Percentiles rank a stretch among this genome's conserved stretches.
Conservation (phyloP, 2,329 filamentous ascomycete genomes). For the Mycocentrospora acerina region DNA sequence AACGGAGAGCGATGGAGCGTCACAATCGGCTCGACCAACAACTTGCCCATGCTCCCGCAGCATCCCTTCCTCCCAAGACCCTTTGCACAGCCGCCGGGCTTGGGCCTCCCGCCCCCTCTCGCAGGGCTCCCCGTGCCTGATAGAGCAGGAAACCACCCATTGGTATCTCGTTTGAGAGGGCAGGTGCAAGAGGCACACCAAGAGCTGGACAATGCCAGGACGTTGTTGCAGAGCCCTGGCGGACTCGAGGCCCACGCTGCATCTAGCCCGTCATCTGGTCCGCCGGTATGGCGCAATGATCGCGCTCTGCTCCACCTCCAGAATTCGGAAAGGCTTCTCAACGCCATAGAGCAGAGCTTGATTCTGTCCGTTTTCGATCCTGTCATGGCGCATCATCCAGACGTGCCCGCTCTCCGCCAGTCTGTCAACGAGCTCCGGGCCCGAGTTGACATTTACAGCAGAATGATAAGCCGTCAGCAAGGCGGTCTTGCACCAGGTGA, state of each 20-base stretch:
- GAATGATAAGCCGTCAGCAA: conserved; percentile 19
- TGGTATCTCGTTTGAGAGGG: conserved; percentile 22
- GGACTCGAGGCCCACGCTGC: conserved; percentile 4
- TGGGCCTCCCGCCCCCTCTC: conserved; percentile 18
- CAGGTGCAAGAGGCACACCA: conserved; percentile 30
- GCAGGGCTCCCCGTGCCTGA: conserved; percentile 12
- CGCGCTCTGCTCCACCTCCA: conserved; percentile 29
- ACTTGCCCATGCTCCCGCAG: conserved; percentile 24
- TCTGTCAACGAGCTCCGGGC: conserved; percentile 27
- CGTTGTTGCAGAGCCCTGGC: conserved; percentile 19
- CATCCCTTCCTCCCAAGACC: conserved; percentile 25
- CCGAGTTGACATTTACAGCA: conserved; percentile 25
- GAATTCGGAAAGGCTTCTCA: conserved; percentile 24
- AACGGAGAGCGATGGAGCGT: conserved; percentile 57
- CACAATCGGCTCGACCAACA: conserved; percentile 50
- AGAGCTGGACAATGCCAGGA: conserved; percentile 36
- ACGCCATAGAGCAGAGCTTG: conserved; percentile 30
- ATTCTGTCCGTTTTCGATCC: conserved; percentile 23
- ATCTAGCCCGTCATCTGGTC: conserved; percentile 4
- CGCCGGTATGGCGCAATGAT: conserved; percentile 32
- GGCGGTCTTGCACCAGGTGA: conserved; percentile 1
- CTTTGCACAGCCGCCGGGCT: conserved; percentile 23
- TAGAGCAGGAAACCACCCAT: conserved; percentile 14
- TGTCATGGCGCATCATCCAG: conserved; percentile 27
- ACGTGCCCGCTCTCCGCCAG: conserved; percentile 32